phyloP scores from a whole-genome alignment of 192 early-diverging fungal genomes.

The Coemansia biformis region DNA sequence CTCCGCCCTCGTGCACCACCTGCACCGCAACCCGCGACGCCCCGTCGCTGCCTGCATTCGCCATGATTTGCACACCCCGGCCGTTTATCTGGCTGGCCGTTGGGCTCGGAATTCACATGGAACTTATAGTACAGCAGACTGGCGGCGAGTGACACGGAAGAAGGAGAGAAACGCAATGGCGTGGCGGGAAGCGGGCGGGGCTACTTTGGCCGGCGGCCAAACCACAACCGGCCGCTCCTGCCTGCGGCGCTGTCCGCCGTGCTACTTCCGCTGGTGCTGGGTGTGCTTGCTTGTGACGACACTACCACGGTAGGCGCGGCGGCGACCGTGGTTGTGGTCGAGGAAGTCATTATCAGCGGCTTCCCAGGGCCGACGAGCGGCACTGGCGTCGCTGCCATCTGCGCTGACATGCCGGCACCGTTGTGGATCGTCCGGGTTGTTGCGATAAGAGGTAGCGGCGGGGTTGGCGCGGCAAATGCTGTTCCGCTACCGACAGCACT shows the following conservation, averaged over 20 bases:
- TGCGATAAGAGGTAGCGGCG: slow-evolving; percentile 40
- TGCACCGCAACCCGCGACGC: no score
- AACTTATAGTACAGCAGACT: no score
- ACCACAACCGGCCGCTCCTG: slow-evolving; percentile 37
- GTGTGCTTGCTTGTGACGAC: no score
- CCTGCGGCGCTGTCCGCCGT: background rate
- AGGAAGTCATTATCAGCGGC: background rate
- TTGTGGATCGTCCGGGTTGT: slow-evolving; percentile 30
- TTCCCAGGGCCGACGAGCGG: background rate
- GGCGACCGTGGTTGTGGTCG: background rate
- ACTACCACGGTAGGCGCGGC: background rate
- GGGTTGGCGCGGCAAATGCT: slow-evolving; percentile 16
- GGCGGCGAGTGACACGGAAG: no score
- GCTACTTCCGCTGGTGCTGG: no score
- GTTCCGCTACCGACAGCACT: background rate
- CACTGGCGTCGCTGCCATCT: background rate
- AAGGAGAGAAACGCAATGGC: no score
- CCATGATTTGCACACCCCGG: no score
- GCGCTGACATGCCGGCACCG: background rate
- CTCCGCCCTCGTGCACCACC: no score
- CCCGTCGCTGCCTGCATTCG: no score
- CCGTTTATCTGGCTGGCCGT: no score
- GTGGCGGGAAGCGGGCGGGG: no score
- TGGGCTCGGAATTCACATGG: no score
- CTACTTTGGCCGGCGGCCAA: slow-evolving; percentile 40